phyloP scores from a whole-genome alignment of 768 basidiomycete species.

The Lentinula edodes region DNA sequence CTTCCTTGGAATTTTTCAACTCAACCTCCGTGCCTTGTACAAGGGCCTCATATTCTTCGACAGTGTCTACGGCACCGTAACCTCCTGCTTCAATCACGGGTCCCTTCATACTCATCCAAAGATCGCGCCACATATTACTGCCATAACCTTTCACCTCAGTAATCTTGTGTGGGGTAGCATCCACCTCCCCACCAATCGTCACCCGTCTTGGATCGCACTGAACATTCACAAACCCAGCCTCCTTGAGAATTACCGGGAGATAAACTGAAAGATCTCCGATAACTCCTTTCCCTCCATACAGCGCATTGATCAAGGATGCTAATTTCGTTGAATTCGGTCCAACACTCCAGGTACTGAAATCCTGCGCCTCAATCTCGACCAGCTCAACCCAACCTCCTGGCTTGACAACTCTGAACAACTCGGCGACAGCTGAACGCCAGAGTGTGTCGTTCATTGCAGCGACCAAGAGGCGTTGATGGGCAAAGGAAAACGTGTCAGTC shows the following conservation, averaged over 20 bases:
- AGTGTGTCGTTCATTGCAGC: conserved; percentile 11
- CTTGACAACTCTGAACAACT: conserved; percentile 6
- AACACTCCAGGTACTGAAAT: not conserved
- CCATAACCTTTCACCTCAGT: too few species aligned
- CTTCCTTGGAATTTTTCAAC: not conserved
- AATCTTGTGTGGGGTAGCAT: not conserved
- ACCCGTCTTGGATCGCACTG: not conserved
- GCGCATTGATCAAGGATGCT: conserved; percentile 1
- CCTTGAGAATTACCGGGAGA: not conserved
- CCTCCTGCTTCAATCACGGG: conserved; percentile 13
- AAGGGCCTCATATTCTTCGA: conserved; percentile 3
- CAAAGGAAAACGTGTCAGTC: conserved; percentile 13
- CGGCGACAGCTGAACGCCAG: conserved; percentile 12
- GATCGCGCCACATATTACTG: conserved; percentile 5
- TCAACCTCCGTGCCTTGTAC: conserved; percentile 6
- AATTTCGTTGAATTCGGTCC: conserved; percentile 1
- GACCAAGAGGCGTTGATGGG: conserved; percentile 17
- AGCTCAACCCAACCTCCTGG: conserved; percentile 15
- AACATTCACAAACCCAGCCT: not conserved
- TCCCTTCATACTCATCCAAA: conserved; percentile 14
- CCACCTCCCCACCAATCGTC: not conserved
- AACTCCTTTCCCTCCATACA: conserved; percentile 11
- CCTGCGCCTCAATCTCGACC: conserved; percentile 9
- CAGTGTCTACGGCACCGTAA: conserved; percentile 11
- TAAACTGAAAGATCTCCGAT: conserved; percentile 3